A percentile compares a stretch with the other conserved stretches of the same genome.
These are phyloP conservation scores for Carex littledalei DNA, from an alignment of 176 grass and related monocot genomes.

Conservation along the genomic window DNA sequence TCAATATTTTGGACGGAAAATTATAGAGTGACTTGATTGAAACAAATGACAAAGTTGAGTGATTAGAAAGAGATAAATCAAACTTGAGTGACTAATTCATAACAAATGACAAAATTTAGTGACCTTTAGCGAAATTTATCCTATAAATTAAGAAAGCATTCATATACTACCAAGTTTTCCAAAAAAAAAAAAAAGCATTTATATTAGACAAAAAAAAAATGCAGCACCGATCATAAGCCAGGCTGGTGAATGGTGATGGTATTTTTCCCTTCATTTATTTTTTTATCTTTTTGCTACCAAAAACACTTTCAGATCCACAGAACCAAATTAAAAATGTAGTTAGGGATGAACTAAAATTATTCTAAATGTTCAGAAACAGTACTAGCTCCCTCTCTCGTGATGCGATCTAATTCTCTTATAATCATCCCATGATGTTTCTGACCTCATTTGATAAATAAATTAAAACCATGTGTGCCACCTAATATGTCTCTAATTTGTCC, in stretches of 20 bases:
- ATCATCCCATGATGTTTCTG: slow-evolving; percentile 67
- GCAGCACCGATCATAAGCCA: not conserved
- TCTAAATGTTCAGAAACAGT: slow-evolving; percentile 8
- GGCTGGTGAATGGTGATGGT: slow-evolving; percentile 5
- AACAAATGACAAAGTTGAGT: too few relatives aligned
- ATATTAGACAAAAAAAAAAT: too few relatives aligned
- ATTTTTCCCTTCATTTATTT: not conserved
- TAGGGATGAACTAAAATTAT: not conserved
- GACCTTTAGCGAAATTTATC: too few relatives aligned
- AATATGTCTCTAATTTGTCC: slow-evolving; percentile 45
- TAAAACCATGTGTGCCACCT: slow-evolving; percentile 62
- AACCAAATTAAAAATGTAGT: not conserved
- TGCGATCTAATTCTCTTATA: slow-evolving; percentile 66
- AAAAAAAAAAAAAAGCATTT: too few relatives aligned
- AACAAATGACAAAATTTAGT: too few relatives aligned
- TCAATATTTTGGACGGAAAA: too few relatives aligned
- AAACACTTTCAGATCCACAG: not conserved
- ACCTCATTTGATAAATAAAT: slow-evolving; percentile 39
- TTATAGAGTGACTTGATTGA: too few relatives aligned
- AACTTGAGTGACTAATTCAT: too few relatives aligned
- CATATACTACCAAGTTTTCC: too few relatives aligned
- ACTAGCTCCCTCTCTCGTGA: slow-evolving; percentile 31
- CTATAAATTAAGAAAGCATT: too few relatives aligned
- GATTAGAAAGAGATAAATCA: too few relatives aligned
- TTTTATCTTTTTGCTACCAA: too few relatives aligned